A percentile compares a stretch with the other conserved stretches of the same genome.
Conservation (phyloP, 495 filamentous ascomycete genomes). For the Penicillium soppii region DNA sequence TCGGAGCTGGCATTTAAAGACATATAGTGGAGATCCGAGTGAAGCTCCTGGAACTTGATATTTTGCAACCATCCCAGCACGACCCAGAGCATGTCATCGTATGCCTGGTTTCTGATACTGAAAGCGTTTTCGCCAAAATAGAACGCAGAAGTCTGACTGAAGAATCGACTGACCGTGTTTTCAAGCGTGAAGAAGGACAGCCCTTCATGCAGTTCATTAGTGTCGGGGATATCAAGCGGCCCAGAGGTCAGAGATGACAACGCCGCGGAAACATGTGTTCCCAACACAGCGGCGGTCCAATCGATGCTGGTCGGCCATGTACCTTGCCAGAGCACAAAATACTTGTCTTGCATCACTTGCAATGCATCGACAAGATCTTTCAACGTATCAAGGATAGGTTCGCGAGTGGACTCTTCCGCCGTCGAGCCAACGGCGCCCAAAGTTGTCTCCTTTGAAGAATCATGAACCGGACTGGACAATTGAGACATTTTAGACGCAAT, state of each 20-base stretch:
- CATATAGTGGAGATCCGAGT: conserved; percentile 62
- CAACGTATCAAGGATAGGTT: conserved; percentile 28
- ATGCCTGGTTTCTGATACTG: conserved; percentile 74
- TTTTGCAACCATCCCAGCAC: conserved; percentile 88
- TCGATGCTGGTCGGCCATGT: conserved; percentile 88
- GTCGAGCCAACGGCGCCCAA: conserved; percentile 7
- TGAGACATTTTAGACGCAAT: background rate
- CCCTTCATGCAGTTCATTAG: conserved; percentile 12
- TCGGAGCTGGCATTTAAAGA: conserved; percentile 11
- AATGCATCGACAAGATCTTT: conserved; percentile 58
- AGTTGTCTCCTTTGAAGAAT: conserved; percentile 6
- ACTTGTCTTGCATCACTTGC: conserved; percentile 71
- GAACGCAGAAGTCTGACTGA: conserved; percentile 69
- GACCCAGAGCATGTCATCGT: conserved; percentile 97
- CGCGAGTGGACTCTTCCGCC: conserved; percentile 4
- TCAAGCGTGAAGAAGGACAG: conserved; percentile 51
- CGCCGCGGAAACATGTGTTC: conserved; percentile 73
- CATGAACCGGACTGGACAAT: background rate
- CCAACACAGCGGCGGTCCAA: conserved; percentile 89
- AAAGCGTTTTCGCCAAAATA: conserved; percentile 88
- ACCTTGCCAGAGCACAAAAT: conserved; percentile 74
- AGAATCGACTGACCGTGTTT: conserved; percentile 80
- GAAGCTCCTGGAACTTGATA: conserved; percentile 69
- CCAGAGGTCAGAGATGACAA: conserved; percentile 60
- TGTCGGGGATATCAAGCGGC: conserved; percentile 21